Percentiles rank a stretch among this genome's conserved stretches.
Evolutionary conservation across 2,329 filamentous ascomycete species (phyloP).

Genomic region (Anthostomella pinea): DNA sequence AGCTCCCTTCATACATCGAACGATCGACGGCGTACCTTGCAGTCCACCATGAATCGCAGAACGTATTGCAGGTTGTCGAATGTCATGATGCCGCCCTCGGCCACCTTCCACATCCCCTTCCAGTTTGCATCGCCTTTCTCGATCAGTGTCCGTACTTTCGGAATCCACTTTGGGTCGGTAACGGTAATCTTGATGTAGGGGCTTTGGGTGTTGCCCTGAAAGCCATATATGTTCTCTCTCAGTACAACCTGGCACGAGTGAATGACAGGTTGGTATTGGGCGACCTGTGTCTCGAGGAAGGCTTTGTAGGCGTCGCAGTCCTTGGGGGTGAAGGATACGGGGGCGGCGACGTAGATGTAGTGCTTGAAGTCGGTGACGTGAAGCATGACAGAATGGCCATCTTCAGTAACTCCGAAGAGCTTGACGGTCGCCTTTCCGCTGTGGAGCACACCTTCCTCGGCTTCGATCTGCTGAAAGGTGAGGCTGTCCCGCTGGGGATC

Average conservation of each 20-base stretch:
- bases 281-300: conserved; percentile 76
- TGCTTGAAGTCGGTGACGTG: conserved; percentile 96
- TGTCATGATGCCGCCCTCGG: conserved; percentile 72
- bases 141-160: conserved; percentile 70
- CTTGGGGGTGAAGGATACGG: conserved; percentile 71
- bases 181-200: conserved; percentile 94
- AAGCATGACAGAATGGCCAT: conserved; percentile 86
- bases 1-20: background rate
- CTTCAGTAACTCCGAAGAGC: conserved; percentile 83
- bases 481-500: conserved; percentile 62
- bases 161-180: conserved; percentile 82
- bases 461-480: conserved; percentile 95
- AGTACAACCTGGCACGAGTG: conserved; percentile 78
- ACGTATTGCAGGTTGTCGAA: conserved; percentile 97
- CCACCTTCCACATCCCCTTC: conserved; percentile 80
- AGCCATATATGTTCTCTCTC: conserved; percentile 89
- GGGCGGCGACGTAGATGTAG: conserved; percentile 91
- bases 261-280: conserved; percentile 70
- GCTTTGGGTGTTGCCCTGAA: conserved; percentile 87
- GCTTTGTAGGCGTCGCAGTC: conserved; percentile 77
- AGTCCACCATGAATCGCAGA: conserved; percentile 96
- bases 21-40: conserved; percentile 58
- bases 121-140: conserved; percentile 79
- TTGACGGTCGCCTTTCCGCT: conserved; percentile 78
- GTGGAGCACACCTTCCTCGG: conserved; percentile 80